A percentile compares a stretch with the other conserved stretches of the same genome.
These are phyloP conservation scores for Cladophialophora carrionii DNA, from an alignment of 2,329 filamentous ascomycete species.

Conservation along the genomic window DNA sequence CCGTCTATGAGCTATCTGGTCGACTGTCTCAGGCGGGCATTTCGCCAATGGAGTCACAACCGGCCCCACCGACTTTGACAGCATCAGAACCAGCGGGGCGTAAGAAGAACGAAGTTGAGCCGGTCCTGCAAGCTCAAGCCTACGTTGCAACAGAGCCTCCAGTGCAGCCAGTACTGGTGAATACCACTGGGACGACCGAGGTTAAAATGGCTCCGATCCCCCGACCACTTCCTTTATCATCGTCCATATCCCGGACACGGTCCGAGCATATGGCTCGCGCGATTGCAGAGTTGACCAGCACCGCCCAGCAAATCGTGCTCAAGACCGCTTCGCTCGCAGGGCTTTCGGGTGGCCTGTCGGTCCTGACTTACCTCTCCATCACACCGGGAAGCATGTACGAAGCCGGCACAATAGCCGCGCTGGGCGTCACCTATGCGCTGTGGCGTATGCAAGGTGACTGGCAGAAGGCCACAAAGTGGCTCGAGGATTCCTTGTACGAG, in stretches of 20 bases:
- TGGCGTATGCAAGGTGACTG: constrained; percentile 63
- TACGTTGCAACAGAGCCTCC: constrained; percentile 25
- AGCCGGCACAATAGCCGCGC: constrained; percentile 61
- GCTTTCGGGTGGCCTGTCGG: constrained; percentile 56
- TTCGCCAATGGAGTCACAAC: constrained; percentile 24
- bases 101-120: background rate
- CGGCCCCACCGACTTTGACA: background rate
- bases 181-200: constrained; percentile 35
- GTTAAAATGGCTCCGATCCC: constrained; percentile 26
- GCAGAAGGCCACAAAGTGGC: constrained; percentile 57
- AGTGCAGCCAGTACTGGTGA: constrained; percentile 31
- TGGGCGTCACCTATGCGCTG: constrained; percentile 62
- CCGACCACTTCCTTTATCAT: constrained; percentile 63
- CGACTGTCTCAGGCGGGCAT: constrained; percentile 68
- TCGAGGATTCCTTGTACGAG: constrained; percentile 59
- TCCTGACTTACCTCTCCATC: constrained; percentile 59
- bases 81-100: constrained; percentile 3
- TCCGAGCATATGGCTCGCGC: constrained; percentile 67
- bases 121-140: constrained; percentile 31
- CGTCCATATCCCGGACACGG: constrained; percentile 74
- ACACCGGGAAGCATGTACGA: constrained; percentile 59
- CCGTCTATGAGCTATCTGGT: constrained; percentile 80
- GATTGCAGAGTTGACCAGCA: constrained; percentile 70
- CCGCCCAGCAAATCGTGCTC: constrained; percentile 74
- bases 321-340: constrained; percentile 72